Base-by-base conservation (phyloP, 2,329 filamentous ascomycete species). In the Elsinoe fawcettii region DNA sequence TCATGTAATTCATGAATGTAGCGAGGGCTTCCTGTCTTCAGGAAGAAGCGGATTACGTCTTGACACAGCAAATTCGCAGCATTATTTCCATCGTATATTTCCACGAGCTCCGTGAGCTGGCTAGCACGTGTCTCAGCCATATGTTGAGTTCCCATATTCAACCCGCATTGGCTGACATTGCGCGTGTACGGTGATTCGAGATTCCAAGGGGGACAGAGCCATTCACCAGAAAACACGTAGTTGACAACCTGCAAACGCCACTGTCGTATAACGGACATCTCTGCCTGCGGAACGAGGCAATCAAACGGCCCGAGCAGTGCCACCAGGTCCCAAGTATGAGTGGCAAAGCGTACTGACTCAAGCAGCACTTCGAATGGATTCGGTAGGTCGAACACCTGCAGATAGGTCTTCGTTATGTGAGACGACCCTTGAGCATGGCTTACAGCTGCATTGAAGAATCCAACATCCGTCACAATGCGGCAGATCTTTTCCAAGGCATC, bases 251-350 rank as follows among this genome's bases (percentile, higher is more conserved):
- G 51, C 1, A 55, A 14, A 3, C 61, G 51, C 43, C 60, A 60
- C 3, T 46, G 37, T 7, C 47, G 14, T 5, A 62, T 58, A 2
- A 58, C 43, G 2, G 12, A 2, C 43, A 49, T 46, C 12, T 59
- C 54, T 0, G 23, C 27, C 9, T 36, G 20, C 4, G 56, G 43
- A 0, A 62, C 16, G 2, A 58, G 49, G 12, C 57, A 47, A 20
- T 63, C 60, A 22, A 59, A 60, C 1, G 61, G 47, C 2, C 61
- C 61, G 1, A 63, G 56, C 11, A 63, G 20, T 1, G 59, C 60
- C 2, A 62, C 57, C 12, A 62, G 56, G 12, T 63, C 61, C 60
- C 60, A 62, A 1, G 61, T 63, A 39, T 63, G 60, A 11, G 60
- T 62, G 9, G 61, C 61, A 23, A 60, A 63, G 11, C 58, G 55